These are phyloP conservation scores for Phaeosphaeriaceae sp. DNA, from an alignment of 2,329 filamentous ascomycete genomes.

Conservation along the genomic window DNA sequence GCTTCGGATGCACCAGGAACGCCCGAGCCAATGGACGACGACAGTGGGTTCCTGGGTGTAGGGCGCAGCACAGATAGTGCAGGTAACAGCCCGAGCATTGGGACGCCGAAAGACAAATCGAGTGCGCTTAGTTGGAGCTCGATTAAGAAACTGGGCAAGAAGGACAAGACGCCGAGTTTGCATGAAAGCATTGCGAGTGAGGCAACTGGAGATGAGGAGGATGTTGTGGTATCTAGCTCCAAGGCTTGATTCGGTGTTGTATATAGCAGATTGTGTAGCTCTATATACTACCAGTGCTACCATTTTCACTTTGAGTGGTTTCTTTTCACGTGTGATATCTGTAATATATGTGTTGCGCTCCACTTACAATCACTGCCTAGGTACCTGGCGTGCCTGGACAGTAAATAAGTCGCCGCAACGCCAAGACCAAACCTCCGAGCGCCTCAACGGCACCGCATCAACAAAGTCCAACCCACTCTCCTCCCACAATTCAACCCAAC, in stretches of 20 bases:
- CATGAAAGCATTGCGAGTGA: constrained; percentile 55
- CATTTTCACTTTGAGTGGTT: too few relatives aligned
- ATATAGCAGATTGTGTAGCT: not conserved
- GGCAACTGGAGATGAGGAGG: constrained; percentile 48
- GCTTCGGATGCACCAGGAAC: constrained; percentile 42
- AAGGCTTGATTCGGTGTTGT: constrained; percentile 6
- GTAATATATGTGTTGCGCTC: too few relatives aligned
- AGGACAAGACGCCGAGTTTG: constrained; percentile 54
- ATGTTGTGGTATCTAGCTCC: constrained; percentile 20
- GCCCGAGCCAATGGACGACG: constrained; percentile 50
- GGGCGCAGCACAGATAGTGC: constrained; percentile 37
- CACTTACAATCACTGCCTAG: too few relatives aligned
- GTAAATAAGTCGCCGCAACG: too few relatives aligned
- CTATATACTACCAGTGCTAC: not conserved
- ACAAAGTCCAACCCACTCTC: constrained; percentile 6
- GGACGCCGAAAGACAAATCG: constrained; percentile 45
- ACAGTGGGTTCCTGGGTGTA: constrained; percentile 32
- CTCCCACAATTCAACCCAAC: not conserved
- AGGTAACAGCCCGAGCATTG: constrained; percentile 45
- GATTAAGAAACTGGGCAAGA: constrained; percentile 52
- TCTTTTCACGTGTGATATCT: too few relatives aligned
- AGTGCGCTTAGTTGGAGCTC: constrained; percentile 53
- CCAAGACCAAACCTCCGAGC: not conserved
- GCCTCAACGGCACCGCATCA: too few relatives aligned
- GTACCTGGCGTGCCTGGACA: too few relatives aligned